Evolutionary conservation across 2,329 filamentous ascomycete genomes (phyloP).

Genomic region (Monosporascus sp.): DNA sequence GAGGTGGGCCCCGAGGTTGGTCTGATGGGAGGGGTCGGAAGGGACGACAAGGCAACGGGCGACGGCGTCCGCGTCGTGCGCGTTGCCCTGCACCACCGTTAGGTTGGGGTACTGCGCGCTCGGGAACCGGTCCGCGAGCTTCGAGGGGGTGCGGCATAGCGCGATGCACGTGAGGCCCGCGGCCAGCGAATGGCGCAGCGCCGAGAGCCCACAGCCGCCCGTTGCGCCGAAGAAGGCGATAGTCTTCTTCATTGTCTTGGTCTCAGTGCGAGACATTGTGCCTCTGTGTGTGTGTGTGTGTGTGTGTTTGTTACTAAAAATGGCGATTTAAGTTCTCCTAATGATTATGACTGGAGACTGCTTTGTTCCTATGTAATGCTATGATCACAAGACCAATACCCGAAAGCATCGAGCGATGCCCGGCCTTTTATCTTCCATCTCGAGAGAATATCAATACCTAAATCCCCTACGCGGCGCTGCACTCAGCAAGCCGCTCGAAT

Average conservation of each 20-base stretch:
- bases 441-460: too few species aligned
- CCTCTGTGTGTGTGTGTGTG: neutral
- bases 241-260: conserved; percentile 25
- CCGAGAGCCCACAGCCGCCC: conserved; percentile 41
- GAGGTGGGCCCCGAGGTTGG: conserved; percentile 13
- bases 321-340: too few species aligned
- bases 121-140: conserved; percentile 35
- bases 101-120: conserved; percentile 30
- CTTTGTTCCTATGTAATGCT: too few species aligned
- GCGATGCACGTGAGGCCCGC: conserved; percentile 42
- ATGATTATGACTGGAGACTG: too few species aligned
- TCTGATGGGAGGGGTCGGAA: conserved; percentile 9
- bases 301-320: too few species aligned
- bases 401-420: too few species aligned
- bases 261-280: conserved; percentile 1
- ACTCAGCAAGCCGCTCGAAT: too few species aligned
- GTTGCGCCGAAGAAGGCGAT: conserved; percentile 50
- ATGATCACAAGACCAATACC: too few species aligned
- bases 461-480: too few species aligned
- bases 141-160: conserved; percentile 44
- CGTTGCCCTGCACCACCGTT: conserved; percentile 41
- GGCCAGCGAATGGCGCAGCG: conserved; percentile 39
- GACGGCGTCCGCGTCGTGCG: conserved; percentile 34
- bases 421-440: too few species aligned
- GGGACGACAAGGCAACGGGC: conserved; percentile 28